Conservation (phyloP, 768 basidiomycete genomes). For the Leucocoprinus leucothites region DNA sequence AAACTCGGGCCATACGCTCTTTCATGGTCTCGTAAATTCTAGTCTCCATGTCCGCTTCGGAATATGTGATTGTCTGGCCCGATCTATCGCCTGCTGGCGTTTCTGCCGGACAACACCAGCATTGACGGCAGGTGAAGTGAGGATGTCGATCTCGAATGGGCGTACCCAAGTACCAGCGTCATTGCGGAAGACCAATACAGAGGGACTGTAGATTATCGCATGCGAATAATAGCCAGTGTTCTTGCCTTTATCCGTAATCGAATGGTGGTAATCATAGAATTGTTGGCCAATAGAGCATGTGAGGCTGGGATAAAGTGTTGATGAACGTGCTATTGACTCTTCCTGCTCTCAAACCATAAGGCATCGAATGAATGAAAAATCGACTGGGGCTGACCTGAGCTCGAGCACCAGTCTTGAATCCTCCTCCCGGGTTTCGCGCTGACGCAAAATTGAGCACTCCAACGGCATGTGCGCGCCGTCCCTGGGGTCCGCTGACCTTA, state of each 20-base stretch:
- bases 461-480: constrained; percentile 20
- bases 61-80: neutral
- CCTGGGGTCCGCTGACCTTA: neutral
- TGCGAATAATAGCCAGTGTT: constrained; percentile 63
- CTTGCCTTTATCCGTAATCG: constrained; percentile 27
- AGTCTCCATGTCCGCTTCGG: constrained; percentile 17
- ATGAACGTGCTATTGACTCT: constrained; percentile 72
- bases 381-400: constrained; percentile 27
- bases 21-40: constrained; percentile 44
- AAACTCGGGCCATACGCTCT: constrained; percentile 66
- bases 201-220: constrained; percentile 69
- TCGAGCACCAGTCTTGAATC: constrained; percentile 60
- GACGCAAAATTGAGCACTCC: constrained; percentile 76
- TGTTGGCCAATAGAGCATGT: constrained; percentile 45
- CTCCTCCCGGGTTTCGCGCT: constrained; percentile 66
- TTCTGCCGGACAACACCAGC: constrained; percentile 39
- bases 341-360: constrained; percentile 42
- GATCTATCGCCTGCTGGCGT: neutral
- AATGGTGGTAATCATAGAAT: constrained; percentile 55
- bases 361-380: neutral
- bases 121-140: constrained; percentile 70
- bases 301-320: constrained; percentile 61
- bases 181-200: constrained; percentile 53
- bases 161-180: constrained; percentile 52
- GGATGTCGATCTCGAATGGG: constrained; percentile 58